Base-by-base conservation (phyloP, 495 filamentous ascomycete genomes). In the Polyplosphaeria fusca region DNA sequence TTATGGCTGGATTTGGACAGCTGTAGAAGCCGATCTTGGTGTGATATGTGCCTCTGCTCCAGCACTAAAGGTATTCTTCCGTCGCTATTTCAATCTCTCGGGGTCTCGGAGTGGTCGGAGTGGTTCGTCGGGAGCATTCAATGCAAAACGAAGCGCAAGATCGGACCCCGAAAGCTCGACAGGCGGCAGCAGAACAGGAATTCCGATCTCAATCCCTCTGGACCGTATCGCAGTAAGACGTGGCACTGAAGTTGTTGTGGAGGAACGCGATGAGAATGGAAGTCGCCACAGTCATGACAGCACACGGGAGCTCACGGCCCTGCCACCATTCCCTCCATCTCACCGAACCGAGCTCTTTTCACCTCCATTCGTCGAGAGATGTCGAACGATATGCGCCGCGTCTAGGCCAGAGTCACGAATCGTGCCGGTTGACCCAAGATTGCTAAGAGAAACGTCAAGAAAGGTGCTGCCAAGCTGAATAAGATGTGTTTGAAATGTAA, bases 31-130 rank as follows among this genome's bases (percentile, higher is more conserved):
- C 12, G 56, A 67, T n/a, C 63, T 71, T 3, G 68, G 50, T 4
- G 58, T 69, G 32, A 65, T 71, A 19, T 68, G 62, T 46, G 68
- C 67, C 0, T 68, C 55, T n/a, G 67, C 63, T 0, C 68, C 68
- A 0, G 65, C 65, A 3, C 52, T 70, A 4, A 67, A 69, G 14
- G 63, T 67, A 41, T 65, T 71, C 57, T 68, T 71, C 48, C 42
- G 55, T 0, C 42, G 55, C 9, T 68, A 70, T 58, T 49, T 68
- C 42, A 60, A 60, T 35, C 27, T 57, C 18, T 56, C 60, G 5
- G n/a, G 20, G 20, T 35, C 52, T 30, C 41, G 47, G 11, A n/a
- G 9, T 9, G 30, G 30, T 9, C 30, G n/a, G 9, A 7, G 30
- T 9, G 9, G 30, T 35, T 35, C n/a, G 30, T 7, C 30, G n/a